Conservation (phyloP, 2,329 filamentous ascomycete species). For the Phialophora macrospora region DNA sequence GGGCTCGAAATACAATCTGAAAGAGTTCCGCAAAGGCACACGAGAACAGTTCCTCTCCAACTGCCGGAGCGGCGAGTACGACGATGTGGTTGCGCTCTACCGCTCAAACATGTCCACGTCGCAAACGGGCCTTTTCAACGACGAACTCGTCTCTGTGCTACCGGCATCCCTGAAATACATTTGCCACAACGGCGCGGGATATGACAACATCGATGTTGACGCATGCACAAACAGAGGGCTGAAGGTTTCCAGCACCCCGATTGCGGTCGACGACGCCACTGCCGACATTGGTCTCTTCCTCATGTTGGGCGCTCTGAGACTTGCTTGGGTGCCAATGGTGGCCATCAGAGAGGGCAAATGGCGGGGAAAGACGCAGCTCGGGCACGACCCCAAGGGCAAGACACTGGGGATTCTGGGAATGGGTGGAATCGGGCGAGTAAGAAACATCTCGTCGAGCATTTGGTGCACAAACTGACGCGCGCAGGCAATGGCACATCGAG, state of each 20-base stretch:
- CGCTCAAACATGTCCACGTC: constrained; percentile 63
- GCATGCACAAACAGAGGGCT: constrained; percentile 56
- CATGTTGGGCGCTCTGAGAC: constrained; percentile 54
- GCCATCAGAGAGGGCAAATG: constrained; percentile 51
- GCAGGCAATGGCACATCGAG: constrained; percentile 53
- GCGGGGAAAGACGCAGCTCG: constrained; percentile 49
- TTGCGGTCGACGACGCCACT: constrained; percentile 54
- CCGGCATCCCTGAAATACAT: constrained; percentile 56
- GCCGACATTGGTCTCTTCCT: constrained; percentile 55
- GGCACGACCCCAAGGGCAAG: constrained; percentile 54
- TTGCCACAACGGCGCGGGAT: constrained; percentile 63
- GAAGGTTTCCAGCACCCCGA: constrained; percentile 52
- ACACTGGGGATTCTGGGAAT: constrained; percentile 54
- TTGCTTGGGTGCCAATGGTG: constrained; percentile 49
- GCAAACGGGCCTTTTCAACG: constrained; percentile 55
- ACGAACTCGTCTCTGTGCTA: constrained; percentile 53
- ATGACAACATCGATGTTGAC: constrained; percentile 64
- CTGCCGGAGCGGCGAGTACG: constrained; percentile 59
- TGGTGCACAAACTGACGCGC: constrained; percentile 11
- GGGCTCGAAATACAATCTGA: constrained; percentile 48
- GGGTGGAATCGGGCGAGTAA: constrained; percentile 55
- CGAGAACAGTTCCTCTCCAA: constrained; percentile 62
- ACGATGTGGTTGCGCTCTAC: constrained; percentile 62
- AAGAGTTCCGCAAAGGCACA: constrained; percentile 60
- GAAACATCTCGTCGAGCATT: constrained; percentile 21